Conservation (phyloP, 2,329 filamentous ascomycete species). For the Phialophora tarda region DNA sequence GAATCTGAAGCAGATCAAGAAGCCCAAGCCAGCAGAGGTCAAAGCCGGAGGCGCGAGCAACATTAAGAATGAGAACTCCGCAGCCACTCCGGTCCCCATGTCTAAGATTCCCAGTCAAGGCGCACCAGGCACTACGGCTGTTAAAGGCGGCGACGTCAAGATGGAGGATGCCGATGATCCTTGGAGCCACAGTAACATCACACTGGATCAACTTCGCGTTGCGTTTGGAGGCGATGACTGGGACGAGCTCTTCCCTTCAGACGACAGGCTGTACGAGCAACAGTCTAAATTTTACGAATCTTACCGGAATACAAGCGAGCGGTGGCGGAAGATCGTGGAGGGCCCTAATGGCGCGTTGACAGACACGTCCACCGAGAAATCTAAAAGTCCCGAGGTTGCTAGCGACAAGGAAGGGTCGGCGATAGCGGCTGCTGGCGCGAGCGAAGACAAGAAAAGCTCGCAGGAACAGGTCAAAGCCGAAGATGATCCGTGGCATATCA, state of each 20-base stretch:
- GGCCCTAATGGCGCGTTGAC: conserved; percentile 33
- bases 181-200: conserved; percentile 36
- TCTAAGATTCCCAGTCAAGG: conserved; percentile 31
- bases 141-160: conserved; percentile 10
- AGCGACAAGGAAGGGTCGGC: conserved; percentile 31
- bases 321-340: conserved; percentile 35
- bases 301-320: conserved; percentile 33
- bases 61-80: conserved; percentile 31
- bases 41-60: conserved; percentile 12
- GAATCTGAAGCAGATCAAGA: conserved; percentile 50
- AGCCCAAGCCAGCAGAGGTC: conserved; percentile 39
- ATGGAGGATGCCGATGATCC: conserved; percentile 25
- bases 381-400: conserved; percentile 30
- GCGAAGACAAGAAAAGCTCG: conserved; percentile 21
- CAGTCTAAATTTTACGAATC: conserved; percentile 29
- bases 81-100: conserved; percentile 33
- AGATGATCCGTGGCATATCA: conserved; percentile 34
- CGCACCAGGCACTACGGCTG: conserved; percentile 5
- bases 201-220: conserved; percentile 32
- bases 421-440: conserved; percentile 1
- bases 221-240: conserved; percentile 38
- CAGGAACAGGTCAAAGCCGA: conserved; percentile 23
- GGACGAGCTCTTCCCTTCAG: conserved; percentile 37
- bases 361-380: conserved; percentile 35
- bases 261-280: conserved; percentile 27